Conservation (phyloP, 2,329 filamentous ascomycete genomes). For the Anthostomella pinea region DNA sequence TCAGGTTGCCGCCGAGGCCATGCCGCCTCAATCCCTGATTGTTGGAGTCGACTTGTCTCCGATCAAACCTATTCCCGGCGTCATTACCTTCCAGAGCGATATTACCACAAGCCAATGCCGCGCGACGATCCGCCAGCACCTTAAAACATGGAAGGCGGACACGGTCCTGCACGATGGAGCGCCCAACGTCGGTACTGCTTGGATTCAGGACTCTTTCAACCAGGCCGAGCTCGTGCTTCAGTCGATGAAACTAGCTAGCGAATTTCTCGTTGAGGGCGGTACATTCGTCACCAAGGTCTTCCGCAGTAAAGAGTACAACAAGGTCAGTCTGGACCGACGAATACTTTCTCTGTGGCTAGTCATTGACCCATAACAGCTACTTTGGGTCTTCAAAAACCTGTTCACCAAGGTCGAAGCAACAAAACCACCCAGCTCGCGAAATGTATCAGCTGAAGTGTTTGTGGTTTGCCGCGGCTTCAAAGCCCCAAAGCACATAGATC, state of each 20-base stretch:
- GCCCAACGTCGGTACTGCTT: conserved; percentile 95
- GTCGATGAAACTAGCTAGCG: conserved; percentile 87
- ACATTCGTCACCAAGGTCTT: conserved; percentile 98
- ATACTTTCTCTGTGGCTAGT: too few species aligned
- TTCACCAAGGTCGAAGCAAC: conserved; percentile 96
- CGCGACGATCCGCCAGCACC: conserved; percentile 79
- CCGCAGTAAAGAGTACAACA: conserved; percentile 94
- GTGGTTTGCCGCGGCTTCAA: conserved; percentile 95
- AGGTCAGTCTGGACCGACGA: too few species aligned
- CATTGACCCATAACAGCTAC: conserved; percentile 52
- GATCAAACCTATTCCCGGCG: conserved; percentile 91
- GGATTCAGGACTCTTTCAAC: conserved; percentile 97
- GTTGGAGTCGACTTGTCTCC: conserved; percentile 91
- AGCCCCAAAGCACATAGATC: conserved; percentile 89
- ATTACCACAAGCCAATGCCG: conserved; percentile 97
- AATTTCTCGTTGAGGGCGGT: conserved; percentile 85
- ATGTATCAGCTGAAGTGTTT: conserved; percentile 97
- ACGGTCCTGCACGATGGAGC: conserved; percentile 95
- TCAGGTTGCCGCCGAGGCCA: conserved; percentile 92
- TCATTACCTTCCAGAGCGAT: conserved; percentile 95
- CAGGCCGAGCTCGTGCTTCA: conserved; percentile 91
- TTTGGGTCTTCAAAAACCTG: conserved; percentile 97
- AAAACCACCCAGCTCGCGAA: conserved; percentile 92
- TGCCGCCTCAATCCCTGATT: conserved; percentile 87
- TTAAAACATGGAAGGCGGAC: conserved; percentile 96